A percentile compares a stretch with the other conserved stretches of the same genome.
Conservation (phyloP, 176 grass and related monocot species). For the Carex littledalei region DNA sequence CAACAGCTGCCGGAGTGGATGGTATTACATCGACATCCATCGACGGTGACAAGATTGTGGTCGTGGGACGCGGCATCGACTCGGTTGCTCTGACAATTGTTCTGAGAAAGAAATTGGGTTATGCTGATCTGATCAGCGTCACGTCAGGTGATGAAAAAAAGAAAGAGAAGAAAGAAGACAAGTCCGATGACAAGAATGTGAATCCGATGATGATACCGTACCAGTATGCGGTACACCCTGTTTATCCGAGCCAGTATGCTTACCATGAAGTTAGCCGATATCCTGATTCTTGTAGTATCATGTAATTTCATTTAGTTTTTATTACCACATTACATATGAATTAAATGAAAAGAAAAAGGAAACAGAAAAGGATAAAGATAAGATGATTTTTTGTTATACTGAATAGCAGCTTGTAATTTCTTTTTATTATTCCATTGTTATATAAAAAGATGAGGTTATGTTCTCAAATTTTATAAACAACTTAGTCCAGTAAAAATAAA, state of each 20-base stretch:
- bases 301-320: not conserved
- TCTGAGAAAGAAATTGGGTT: conserved; percentile 27
- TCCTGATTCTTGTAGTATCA: not conserved
- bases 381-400: not conserved
- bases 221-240: not conserved
- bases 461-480: too few relatives aligned
- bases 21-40: not conserved
- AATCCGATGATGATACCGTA: not conserved
- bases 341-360: not conserved
- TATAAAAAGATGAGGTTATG: not conserved
- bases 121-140: conserved; percentile 40
- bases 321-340: not conserved
- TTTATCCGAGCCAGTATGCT: not conserved
- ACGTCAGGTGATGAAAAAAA: conserved; percentile 33
- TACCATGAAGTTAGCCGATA: not conserved
- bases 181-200: not conserved
- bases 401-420: not conserved
- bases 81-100: not conserved
- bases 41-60: conserved; percentile 27
- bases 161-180: conserved; percentile 22
- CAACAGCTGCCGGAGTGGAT: not conserved
- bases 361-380: not conserved
- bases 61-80: conserved; percentile 44
- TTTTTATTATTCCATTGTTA: not conserved
- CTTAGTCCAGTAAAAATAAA: too few relatives aligned